Base-by-base conservation (phyloP, 768 basidiomycete species). In the Suillus ampliporus region DNA sequence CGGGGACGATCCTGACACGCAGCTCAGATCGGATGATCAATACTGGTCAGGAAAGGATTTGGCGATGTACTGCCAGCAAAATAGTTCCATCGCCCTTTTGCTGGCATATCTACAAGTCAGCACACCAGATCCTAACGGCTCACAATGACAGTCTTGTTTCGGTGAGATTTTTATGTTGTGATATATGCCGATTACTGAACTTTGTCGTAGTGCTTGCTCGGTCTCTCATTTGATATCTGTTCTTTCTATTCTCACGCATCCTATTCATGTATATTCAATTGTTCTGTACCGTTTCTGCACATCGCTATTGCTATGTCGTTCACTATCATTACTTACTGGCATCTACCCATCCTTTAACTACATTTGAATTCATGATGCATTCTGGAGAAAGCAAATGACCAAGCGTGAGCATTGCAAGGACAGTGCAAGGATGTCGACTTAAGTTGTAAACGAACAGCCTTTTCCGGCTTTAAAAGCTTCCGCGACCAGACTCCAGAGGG, bases 1-100 rank as follows among this genome's bases (percentile, higher is more conserved):
- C 48, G 69, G 72, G 64, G 66, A 71, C 51, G 66, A 63, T 52
- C 72, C 71, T 41, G 75, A 78, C n/a, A 61, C 64, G 40, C 78
- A 76, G 37, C 72, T 70, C 15, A 78, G 74, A 65, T 73, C 68
- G 58, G 83, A 81, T 65, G 84, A 84, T 40, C 82, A 82, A 43
- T 65, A 87, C 60, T 92, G 90, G 89, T 91, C 88, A 38, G 88
- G 91, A n/a, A 86, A 87, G 61, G 95, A 97, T 69, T 76, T 99
- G 64, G 89, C 92, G 71, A 76, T 90, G 69, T 85, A 92, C 37
- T 96, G 94, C 72, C 86, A 88, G 67, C 95, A 97, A 75, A 99
- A 97, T 69, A 95, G 94, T 71, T 83, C 91, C 15, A 87, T 98
- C 41, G 85, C 92, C 4, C 78, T 87, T 38, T 86, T 95, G 60